Percentiles rank a stretch among this genome's conserved stretches.
Conservation (phyloP, 2,329 filamentous ascomycete genomes). For the Fusarium vanettenii region DNA sequence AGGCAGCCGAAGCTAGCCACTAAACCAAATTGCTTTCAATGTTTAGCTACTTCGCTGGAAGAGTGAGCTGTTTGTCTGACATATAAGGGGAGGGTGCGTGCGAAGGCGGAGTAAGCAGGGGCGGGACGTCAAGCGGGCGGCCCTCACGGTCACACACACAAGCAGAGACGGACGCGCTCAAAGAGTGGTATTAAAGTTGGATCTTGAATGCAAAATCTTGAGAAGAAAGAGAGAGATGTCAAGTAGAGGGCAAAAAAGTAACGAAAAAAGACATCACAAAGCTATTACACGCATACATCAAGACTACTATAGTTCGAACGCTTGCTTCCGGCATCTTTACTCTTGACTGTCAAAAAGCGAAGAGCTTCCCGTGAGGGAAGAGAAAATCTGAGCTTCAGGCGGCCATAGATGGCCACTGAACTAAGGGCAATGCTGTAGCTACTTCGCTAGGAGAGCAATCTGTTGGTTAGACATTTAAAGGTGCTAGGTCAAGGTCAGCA, state of each 20-base stretch:
- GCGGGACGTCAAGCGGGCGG: background rate
- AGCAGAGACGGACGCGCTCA: background rate
- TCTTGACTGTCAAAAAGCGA: conserved; percentile 16
- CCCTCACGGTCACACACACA: background rate
- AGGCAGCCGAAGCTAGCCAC: background rate
- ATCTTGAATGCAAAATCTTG: background rate
- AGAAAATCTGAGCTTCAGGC: background rate
- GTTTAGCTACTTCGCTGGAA: conserved; percentile 17
- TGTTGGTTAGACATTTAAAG: background rate
- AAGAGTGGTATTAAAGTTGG: background rate
- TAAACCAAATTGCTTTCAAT: background rate
- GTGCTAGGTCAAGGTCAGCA: background rate
- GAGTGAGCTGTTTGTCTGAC: background rate
- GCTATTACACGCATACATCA: background rate
- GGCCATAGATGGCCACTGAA: background rate
- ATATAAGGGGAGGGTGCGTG: background rate
- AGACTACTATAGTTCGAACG: background rate
- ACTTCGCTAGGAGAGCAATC: conserved; percentile 1
- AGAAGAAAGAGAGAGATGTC: background rate
- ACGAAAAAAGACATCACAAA: background rate
- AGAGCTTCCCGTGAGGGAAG: background rate
- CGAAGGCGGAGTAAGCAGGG: background rate
- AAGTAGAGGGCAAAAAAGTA: background rate
- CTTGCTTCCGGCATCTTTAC: background rate
- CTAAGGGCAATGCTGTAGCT: background rate